Base-by-base conservation (phyloP, 805 yeast genomes). In the Starmerella vaccinii region DNA sequence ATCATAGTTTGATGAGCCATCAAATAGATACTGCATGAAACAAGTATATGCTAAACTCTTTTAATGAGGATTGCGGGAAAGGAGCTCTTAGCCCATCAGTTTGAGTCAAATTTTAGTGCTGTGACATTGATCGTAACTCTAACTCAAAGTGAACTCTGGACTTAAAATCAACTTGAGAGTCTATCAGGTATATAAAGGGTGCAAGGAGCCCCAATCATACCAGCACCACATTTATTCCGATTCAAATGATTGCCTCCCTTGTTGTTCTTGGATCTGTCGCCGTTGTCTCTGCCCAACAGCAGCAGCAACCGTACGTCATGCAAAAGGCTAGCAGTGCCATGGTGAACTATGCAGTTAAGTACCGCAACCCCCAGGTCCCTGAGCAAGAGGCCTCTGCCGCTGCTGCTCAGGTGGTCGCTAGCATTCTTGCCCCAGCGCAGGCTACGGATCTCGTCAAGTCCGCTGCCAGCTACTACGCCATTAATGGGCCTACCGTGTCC, bases 291-390 rank as follows among this genome's bases (percentile, higher is more conserved):
- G 37, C 53, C 19, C 29, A 45, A 26, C 19, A 40, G 22, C 49
- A 48, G 49, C 60, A 40, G 22, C 50, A 48, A 49, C 60, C 60
- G 5, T 57, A 54, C 50, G n/a, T 26, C 48, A 37, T 57, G 37
- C 39, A 53, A 32, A 32, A 47, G 52, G 59, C 55, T 23, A 57
- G 60, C 34, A 45, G 35, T 30, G 46, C 33, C n/a, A 30, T 51
- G 43, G 59, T 57, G n/a, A 38, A 47, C 37, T 51, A 46, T 34
- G 60, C 60, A 5, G 49, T 53, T 6, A 49, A 50, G 35, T 33
- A 55, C 51, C 55, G 55, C 39, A 34, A 48, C 45, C 38, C 48
- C 21, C 55, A 45, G 9, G 58, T 52, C 4, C 40, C 55, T 22
- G 57, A 46, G 53, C 29, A 32, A 18, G 23, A 47, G 49, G 60